Evolutionary conservation across 768 basidiomycete genomes (phyloP).

Genomic region (Lactifluus piperatus): DNA sequence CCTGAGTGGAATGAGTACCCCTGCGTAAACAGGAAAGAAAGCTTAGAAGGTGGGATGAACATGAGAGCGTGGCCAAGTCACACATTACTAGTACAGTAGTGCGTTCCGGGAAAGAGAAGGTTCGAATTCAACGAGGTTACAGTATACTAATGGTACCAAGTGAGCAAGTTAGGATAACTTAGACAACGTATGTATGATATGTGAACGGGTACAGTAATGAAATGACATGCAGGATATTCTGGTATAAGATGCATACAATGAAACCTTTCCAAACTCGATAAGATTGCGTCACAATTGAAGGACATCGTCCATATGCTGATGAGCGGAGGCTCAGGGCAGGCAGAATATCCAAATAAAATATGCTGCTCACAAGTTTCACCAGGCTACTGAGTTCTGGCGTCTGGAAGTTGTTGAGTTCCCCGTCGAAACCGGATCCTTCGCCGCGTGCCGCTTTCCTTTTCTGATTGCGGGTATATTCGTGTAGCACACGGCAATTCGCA

Average conservation of each 20-base stretch:
- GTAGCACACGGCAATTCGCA: constrained; percentile 2
- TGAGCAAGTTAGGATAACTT: constrained; percentile 5
- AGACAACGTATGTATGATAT: not conserved
- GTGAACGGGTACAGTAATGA: not conserved
- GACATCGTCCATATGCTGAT: not conserved
- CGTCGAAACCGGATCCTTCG: constrained; percentile 6
- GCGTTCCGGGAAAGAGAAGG: no score
- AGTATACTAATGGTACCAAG: not conserved
- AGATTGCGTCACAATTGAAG: not conserved
- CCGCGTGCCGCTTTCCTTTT: constrained; percentile 6
- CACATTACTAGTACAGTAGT: no score
- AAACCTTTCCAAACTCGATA: not conserved
- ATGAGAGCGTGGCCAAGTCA: no score
- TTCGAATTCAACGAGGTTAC: no score
- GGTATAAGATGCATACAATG: not conserved
- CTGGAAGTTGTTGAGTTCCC: constrained; percentile 15
- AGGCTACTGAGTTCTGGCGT: constrained; percentile 12
- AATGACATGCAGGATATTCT: no score
- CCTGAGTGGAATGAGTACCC: no score
- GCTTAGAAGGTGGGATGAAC: no score
- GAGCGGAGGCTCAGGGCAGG: not conserved
- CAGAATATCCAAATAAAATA: not conserved
- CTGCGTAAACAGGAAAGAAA: no score
- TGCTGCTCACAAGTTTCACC: constrained; percentile 6
- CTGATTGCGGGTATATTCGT: constrained; percentile 3